Conservation (phyloP, 2,329 filamentous ascomycete genomes). For the Cladosporium sphaerospermum region DNA sequence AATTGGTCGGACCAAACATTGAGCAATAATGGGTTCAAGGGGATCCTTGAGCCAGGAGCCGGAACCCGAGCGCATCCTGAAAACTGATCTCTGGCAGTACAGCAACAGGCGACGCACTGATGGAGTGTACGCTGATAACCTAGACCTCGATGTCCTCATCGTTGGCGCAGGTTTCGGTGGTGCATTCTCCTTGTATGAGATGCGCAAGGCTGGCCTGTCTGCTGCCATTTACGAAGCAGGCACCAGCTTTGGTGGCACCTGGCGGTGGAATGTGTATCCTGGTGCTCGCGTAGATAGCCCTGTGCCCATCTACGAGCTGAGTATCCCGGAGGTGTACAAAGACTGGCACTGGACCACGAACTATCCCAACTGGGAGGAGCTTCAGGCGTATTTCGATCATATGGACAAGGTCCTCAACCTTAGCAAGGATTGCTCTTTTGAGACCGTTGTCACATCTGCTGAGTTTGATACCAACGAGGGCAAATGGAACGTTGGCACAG, state of each 20-base stretch:
- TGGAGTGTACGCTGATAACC: slow-evolving; percentile 24
- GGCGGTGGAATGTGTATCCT: slow-evolving; percentile 31
- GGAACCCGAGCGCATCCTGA: slow-evolving; percentile 21
- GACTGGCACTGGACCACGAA: slow-evolving; percentile 35
- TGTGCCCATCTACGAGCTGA: slow-evolving; percentile 25
- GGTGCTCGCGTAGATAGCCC: slow-evolving; percentile 42
- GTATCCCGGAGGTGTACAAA: slow-evolving; percentile 38
- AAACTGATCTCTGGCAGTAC: slow-evolving; percentile 23
- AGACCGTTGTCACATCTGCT: slow-evolving; percentile 49
- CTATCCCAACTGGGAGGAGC: slow-evolving; percentile 35
- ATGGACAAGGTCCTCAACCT: slow-evolving; percentile 51
- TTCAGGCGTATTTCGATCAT: slow-evolving; percentile 54
- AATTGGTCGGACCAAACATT: background rate
- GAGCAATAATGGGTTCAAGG: slow-evolving; percentile 5
- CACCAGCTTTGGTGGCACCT: slow-evolving; percentile 29
- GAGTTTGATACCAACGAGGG: slow-evolving; percentile 44
- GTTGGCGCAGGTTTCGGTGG: slow-evolving; percentile 41
- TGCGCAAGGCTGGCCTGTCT: slow-evolving; percentile 30
- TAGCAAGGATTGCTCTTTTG: slow-evolving; percentile 53
- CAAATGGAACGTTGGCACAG: slow-evolving; percentile 47
- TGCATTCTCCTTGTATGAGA: slow-evolving; percentile 37
- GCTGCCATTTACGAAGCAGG: slow-evolving; percentile 29
- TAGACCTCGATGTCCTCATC: slow-evolving; percentile 26
- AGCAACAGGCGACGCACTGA: slow-evolving; percentile 17
- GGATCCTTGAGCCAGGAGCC: slow-evolving; percentile 1